These are phyloP conservation scores for Fusarium nisikadoi DNA, from an alignment of 2,329 filamentous ascomycete genomes.

Conservation along the genomic window DNA sequence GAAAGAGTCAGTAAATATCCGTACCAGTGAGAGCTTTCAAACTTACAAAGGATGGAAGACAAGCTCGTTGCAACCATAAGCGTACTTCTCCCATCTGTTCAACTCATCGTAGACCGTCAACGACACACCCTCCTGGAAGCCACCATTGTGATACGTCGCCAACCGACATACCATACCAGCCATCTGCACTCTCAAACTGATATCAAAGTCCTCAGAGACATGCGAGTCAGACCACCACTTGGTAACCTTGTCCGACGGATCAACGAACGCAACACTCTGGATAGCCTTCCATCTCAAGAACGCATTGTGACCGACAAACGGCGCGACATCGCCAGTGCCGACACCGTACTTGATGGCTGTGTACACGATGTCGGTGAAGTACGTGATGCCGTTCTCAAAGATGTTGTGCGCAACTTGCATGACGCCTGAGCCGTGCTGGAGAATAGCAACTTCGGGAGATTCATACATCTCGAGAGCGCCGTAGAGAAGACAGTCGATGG, in stretches of 20 bases:
- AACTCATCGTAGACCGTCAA: conserved; percentile 79
- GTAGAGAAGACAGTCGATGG: conserved; percentile 73
- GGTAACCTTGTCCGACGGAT: conserved; percentile 60
- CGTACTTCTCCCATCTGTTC: conserved; percentile 78
- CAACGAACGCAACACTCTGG: conserved; percentile 39
- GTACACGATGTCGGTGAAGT: conserved; percentile 83
- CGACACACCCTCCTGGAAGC: conserved; percentile 79
- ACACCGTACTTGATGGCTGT: conserved; percentile 77
- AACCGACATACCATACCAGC: conserved; percentile 75
- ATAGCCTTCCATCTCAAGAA: conserved; percentile 72
- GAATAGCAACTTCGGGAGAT: conserved; percentile 75
- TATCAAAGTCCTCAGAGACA: conserved; percentile 83
- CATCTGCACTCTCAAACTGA: conserved; percentile 76
- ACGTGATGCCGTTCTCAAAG: conserved; percentile 79
- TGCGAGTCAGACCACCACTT: conserved; percentile 81
- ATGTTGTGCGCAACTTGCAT: conserved; percentile 79
- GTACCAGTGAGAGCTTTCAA: accelerated
- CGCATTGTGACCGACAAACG: conserved; percentile 83
- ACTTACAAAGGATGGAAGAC: conserved; percentile 71
- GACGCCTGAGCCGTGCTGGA: conserved; percentile 78
- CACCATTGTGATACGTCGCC: conserved; percentile 73
- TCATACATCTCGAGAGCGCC: conserved; percentile 78
- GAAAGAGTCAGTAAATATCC: accelerated
- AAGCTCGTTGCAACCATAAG: conserved; percentile 77
- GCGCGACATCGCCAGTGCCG: conserved; percentile 76